These are phyloP conservation scores for Patellifolia procumbens DNA, from an alignment of 179 eudicot genomes.

Conservation along the genomic window DNA sequence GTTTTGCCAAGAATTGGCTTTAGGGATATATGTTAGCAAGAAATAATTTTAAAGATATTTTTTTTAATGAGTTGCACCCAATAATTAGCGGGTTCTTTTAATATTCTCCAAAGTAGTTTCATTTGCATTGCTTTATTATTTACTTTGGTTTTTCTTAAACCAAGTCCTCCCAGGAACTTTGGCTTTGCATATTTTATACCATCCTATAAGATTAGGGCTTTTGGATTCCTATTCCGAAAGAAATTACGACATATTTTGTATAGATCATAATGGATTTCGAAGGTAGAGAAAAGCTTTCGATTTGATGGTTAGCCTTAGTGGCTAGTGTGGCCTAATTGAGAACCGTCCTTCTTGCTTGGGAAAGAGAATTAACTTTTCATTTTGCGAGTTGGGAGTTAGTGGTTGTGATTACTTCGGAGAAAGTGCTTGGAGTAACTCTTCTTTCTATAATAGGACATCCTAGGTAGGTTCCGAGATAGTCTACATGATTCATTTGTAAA, in stretches of 20 bases:
- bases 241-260: not conserved
- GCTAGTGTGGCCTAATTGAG: too few species aligned
- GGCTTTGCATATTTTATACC: not conserved
- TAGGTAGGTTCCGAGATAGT: too few species aligned
- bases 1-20: too few species aligned
- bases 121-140: not conserved
- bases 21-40: too few species aligned
- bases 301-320: not conserved
- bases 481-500: too few species aligned
- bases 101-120: not conserved
- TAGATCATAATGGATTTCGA: not conserved
- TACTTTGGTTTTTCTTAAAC: not conserved
- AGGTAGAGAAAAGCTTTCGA: not conserved
- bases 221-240: not conserved
- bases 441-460: too few species aligned
- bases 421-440: too few species aligned
- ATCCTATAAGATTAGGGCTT: not conserved
- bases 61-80: not conserved
- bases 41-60: not conserved
- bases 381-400: too few species aligned
- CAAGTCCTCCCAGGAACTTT: not conserved
- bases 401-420: too few species aligned
- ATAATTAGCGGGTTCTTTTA: not conserved
- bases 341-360: too few species aligned
- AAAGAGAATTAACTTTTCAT: too few species aligned